Evolutionary conservation across 208 protist genomes (phyloP), one percentile per base, ranked within the genome.

Genomic region (Wallacemonas rigidus): DNA sequence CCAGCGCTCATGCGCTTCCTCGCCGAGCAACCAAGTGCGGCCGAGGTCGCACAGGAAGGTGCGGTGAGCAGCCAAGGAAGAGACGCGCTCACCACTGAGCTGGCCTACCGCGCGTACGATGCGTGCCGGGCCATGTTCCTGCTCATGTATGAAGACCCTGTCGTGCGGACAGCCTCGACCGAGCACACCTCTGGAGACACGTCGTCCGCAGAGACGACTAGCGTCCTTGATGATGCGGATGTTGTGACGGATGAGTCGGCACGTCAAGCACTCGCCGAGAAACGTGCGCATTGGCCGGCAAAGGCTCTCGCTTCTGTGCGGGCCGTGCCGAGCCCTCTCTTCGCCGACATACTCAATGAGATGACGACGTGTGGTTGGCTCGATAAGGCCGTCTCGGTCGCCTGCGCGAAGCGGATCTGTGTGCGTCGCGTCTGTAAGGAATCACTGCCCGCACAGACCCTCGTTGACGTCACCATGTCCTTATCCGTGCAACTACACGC

Each of bases 71-170:
- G 51, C 50, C 38, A 64, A 65, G 72, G 35, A 72, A 35, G 39
- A n/a, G 43, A 45, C 43, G 45, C 61, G 26, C 36, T 79, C 14
- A 57, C 74, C 35, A 15, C 55, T 11, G 41, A 17, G 7, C 72
- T 92, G 43, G 67, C 91, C 47, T 85, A 90, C 77, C 71, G 62
- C n/a, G 77, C 80, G 9, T 93, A 93, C 70, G 90, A 95, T 50
- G 77, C 76, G 2, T 95, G 90, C 51, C 87, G 90, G 54, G 70
- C 51, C 55, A 73, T 85, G 38, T 92, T 91, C 57, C 77, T 95
- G 14, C 69, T 77, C 36, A 90, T 95, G 85, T 95, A 91, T 65
- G 74, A 76, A 9, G 5, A 45, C 14, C 11, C 57, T 15, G 57
- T 68, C 40, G 72, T 57, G 14, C 53, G n/a, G 15, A 69, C 72